These are phyloP conservation scores for Cytospora paraplurivora DNA, from an alignment of 2,329 filamentous ascomycete species.

Conservation along the genomic window DNA sequence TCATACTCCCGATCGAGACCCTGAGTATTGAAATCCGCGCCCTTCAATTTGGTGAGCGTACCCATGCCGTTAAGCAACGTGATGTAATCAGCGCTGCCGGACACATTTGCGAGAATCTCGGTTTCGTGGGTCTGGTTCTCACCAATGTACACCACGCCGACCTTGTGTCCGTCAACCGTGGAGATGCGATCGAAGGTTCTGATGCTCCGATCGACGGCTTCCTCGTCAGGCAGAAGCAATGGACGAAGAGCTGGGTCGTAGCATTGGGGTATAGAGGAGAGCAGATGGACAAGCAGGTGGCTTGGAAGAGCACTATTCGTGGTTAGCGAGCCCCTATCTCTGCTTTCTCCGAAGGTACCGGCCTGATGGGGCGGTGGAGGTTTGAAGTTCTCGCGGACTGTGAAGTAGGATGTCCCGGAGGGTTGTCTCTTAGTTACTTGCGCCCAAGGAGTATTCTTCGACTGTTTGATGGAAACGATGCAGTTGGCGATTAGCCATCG, in stretches of 20 bases:
- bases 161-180: conserved; percentile 92
- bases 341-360: conserved; percentile 48
- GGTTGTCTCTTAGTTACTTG: conserved; percentile 72
- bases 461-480: conserved; percentile 74
- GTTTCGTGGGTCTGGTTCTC: conserved; percentile 80
- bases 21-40: conserved; percentile 88
- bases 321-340: conserved; percentile 53
- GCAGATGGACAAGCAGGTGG: conserved; percentile 70
- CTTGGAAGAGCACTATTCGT: conserved; percentile 70
- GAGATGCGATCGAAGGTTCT: conserved; percentile 82
- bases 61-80: conserved; percentile 83
- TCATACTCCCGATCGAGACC: conserved; percentile 80
- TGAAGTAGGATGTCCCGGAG: conserved; percentile 65
- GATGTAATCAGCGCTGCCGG: conserved; percentile 84
- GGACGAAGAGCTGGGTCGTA: conserved; percentile 63
- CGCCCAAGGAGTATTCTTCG: conserved; percentile 66
- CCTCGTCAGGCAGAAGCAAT: conserved; percentile 72
- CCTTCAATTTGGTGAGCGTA: conserved; percentile 77
- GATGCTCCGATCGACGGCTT: conserved; percentile 73
- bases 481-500: conserved; percentile 75
- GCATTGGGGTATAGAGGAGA: conserved; percentile 63
- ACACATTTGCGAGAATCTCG: conserved; percentile 84
- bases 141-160: conserved; percentile 91
- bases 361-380: conserved; percentile 60
- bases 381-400: conserved; percentile 60